Conservation (phyloP, 2,329 filamentous ascomycete species). For the Magnaporthales sp. region DNA sequence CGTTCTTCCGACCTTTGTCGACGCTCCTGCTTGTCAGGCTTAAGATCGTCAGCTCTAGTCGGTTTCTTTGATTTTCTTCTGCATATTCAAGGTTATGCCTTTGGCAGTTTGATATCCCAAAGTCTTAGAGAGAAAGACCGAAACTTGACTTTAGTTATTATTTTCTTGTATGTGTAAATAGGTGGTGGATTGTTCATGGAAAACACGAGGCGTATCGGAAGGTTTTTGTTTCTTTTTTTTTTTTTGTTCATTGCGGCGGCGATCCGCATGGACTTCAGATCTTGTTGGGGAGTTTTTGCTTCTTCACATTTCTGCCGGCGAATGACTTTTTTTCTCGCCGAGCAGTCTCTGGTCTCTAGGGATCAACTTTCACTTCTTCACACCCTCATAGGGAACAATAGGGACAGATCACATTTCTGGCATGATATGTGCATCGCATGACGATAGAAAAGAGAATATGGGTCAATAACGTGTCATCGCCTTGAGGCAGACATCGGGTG, state of each 20-base stretch:
- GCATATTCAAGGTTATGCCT: neutral
- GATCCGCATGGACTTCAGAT: neutral
- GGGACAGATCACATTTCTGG: conserved; percentile 1
- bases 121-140: neutral
- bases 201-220: neutral
- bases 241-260: neutral
- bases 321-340: neutral
- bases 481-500: neutral
- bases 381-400: neutral
- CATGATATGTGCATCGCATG: neutral
- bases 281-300: neutral
- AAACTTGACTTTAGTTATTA: neutral
- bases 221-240: neutral
- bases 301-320: neutral
- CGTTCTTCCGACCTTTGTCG: neutral
- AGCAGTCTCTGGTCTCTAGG: neutral
- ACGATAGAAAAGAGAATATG: neutral
- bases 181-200: neutral
- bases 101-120: neutral
- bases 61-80: neutral
- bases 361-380: neutral
- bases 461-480: neutral
- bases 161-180: neutral
- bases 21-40: neutral
- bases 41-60: neutral